Evolutionary conservation across 495 filamentous ascomycete species (phyloP), one percentile per base, ranked within the genome.

Genomic region (Podospora australis): DNA sequence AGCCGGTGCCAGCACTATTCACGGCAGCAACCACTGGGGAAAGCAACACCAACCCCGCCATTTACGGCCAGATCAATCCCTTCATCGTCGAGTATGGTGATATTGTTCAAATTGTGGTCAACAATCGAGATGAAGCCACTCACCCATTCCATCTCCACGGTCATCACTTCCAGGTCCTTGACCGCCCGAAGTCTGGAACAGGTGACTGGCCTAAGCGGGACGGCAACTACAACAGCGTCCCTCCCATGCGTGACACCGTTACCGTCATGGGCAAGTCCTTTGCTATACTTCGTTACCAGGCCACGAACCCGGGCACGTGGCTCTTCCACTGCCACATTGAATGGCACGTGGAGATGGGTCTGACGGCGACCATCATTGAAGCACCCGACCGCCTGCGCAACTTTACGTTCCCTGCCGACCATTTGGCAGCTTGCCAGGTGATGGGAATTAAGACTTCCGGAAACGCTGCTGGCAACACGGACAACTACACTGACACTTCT

Each of bases 271-370:
- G 78, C 6, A 64, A 74, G 26, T 78, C 76, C 17, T 71, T 78
- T 56, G 72, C 72, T 9, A 78, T 83, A 4, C 59, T 84, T 25
- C 72, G 80, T 28, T 83, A 82, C 54, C 62, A 59, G 14, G 79
- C 79, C 1, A 56, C 75, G 47, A 94, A 95, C 59, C 84, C 88
- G 14, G 89, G 84, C 44, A 75, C 89, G 28, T 90, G 81, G 77
- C 64, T 90, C 19, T 86, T 90, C 62, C 87, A 92, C 61, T 90
- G 87, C 67, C 85, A 88, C 64, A 74, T 88, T 22, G 85, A 88
- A 70, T 90, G 85, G 83, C 87, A 90, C 58, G 75, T 88, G 34
- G 80, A 77, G 51, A 79, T 78, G 57, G 87, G 87, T 19, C 72
- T 92, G 17, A 78, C 78, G 1, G 82, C 79, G 13, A 85, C 78